These are phyloP conservation scores for Dillenia suffruticosa DNA, from an alignment of 164 flowering plant genomes.

Conservation along the genomic window DNA sequence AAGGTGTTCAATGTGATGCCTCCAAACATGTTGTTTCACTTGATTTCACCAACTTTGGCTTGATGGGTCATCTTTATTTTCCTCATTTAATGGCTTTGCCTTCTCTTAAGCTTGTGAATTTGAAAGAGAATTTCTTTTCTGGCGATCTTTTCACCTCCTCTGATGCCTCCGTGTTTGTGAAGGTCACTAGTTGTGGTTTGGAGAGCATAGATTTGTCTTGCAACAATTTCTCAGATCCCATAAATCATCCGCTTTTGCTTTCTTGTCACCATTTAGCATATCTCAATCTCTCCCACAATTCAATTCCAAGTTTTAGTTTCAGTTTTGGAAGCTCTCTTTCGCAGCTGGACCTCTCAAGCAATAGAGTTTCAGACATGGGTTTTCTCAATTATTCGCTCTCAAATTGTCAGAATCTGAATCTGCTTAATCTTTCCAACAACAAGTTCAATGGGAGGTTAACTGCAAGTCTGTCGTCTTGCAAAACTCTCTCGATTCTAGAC, in stretches of 20 bases:
- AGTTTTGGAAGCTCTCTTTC: conserved; percentile 35
- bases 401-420: conserved; percentile 37
- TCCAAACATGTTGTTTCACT: conserved; percentile 35
- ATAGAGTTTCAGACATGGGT: conserved; percentile 39
- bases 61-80: conserved; percentile 44
- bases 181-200: conserved; percentile 24
- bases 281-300: conserved; percentile 53
- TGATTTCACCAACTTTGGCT: conserved; percentile 40
- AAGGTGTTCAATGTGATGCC: conserved; percentile 53
- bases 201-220: conserved; percentile 49
- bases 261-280: conserved; percentile 35
- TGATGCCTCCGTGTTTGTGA: neutral
- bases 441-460: conserved; percentile 38
- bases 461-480: conserved; percentile 27
- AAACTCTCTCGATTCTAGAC: conserved; percentile 38
- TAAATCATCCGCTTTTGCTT: conserved; percentile 21
- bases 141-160: conserved; percentile 38
- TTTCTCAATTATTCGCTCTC: conserved; percentile 28
- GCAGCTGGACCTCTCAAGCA: conserved; percentile 61
- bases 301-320: conserved; percentile 33
- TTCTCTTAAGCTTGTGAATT: conserved; percentile 24
- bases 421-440: conserved; percentile 56
- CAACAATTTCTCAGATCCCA: conserved; percentile 46
- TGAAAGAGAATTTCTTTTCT: conserved; percentile 52
- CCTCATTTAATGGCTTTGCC: conserved; percentile 39